A percentile compares a stretch with the other conserved stretches of the same genome.
Evolutionary conservation across 495 filamentous ascomycete species (phyloP).

Genomic region (Talaromyces liani): DNA sequence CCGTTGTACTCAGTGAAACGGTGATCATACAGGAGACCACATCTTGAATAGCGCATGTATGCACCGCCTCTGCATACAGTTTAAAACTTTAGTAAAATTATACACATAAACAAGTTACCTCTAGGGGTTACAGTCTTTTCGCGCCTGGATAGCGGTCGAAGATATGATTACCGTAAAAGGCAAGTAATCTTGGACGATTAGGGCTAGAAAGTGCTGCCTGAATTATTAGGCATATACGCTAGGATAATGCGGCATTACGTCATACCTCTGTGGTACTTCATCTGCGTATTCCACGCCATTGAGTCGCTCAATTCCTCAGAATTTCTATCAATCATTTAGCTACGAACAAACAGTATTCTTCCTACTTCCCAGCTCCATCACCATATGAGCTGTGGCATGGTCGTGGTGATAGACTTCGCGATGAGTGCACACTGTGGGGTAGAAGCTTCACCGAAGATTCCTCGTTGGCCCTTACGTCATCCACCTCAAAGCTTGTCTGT

Average conservation of each 20-base stretch:
- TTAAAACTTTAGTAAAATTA: no score
- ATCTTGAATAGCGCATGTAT: no score
- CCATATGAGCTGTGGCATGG: not conserved
- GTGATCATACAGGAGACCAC: no score
- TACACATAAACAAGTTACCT: no score
- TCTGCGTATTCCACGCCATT: not conserved
- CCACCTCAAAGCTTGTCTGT: not conserved
- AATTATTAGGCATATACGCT: not conserved
- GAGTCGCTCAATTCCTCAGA: not conserved
- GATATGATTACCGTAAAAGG: not conserved
- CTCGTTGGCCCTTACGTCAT: not conserved
- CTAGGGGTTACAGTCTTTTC: not conserved
- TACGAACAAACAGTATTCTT: no score
- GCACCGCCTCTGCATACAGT: no score
- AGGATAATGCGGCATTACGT: not conserved
- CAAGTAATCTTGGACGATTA: not conserved
- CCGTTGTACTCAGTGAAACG: not conserved
- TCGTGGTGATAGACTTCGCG: not conserved
- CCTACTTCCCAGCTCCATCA: no score
- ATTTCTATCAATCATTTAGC: not conserved
- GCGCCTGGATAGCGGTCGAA: not conserved
- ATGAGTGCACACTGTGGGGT: not conserved
- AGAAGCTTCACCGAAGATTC: not conserved
- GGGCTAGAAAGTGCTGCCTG: not conserved
- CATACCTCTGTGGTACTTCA: not conserved